phyloP scores from a whole-genome alignment of 2,329 filamentous ascomycete genomes.

The Acarospora socialis region DNA sequence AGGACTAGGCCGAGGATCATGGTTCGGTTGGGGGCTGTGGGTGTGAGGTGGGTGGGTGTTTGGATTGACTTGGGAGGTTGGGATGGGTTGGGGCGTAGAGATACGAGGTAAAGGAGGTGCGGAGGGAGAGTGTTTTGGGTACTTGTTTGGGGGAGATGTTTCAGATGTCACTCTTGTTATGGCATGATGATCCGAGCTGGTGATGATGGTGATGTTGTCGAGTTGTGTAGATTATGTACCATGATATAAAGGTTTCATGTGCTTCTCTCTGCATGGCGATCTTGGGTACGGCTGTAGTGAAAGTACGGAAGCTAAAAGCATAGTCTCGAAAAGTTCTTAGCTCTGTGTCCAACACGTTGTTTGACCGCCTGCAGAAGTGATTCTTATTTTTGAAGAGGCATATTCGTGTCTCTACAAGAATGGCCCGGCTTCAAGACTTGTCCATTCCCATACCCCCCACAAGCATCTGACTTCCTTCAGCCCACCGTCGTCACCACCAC shows the following conservation, averaged over 20 bases:
- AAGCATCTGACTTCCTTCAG: slow-evolving; percentile 31
- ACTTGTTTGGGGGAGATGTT: too few relatives aligned
- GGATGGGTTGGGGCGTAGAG: too few relatives aligned
- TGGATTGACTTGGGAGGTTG: background rate
- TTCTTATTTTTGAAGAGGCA: background rate
- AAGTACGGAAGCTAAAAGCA: too few relatives aligned
- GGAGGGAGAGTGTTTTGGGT: too few relatives aligned
- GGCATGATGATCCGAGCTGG: slow-evolving; percentile 32
- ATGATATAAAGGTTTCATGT: too few relatives aligned
- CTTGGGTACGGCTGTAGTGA: too few relatives aligned
- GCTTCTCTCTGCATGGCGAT: too few relatives aligned
- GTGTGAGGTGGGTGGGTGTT: background rate
- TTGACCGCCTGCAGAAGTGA: slow-evolving; percentile 20
- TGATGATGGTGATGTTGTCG: slow-evolving; percentile 22
- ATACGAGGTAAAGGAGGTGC: too few relatives aligned
- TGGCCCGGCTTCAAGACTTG: too few relatives aligned
- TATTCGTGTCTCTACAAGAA: background rate
- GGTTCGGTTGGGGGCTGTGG: background rate
- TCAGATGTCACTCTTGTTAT: slow-evolving; percentile 29
- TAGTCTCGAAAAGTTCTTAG: too few relatives aligned
- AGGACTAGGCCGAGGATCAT: slow-evolving; percentile 16
- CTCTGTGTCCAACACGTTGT: too few relatives aligned
- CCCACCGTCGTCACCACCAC: slow-evolving; percentile 22
- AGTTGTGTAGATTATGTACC: too few relatives aligned
- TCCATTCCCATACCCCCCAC: slow-evolving; percentile 30